Percentiles rank a stretch among this genome's conserved stretches.
These are phyloP conservation scores for Cucurbita moschata DNA, from an alignment of 306 rosid species.

Conservation along the genomic window DNA sequence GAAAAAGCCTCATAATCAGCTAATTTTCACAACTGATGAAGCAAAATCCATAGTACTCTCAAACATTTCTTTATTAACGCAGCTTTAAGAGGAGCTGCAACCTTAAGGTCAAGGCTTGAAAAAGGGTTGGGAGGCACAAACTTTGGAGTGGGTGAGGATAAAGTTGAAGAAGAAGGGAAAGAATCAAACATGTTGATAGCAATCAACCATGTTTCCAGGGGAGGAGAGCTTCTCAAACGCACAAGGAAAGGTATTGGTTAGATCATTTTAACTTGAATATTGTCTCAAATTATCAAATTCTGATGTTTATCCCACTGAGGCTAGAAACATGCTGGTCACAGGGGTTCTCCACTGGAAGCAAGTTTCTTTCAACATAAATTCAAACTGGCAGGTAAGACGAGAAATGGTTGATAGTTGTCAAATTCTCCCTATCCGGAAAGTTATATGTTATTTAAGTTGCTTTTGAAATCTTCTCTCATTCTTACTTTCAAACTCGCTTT, in stretches of 20 bases:
- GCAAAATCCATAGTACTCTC: background rate
- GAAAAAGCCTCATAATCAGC: background rate
- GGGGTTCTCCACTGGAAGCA: constrained; percentile 95
- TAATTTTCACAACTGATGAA: background rate
- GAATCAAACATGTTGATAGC: constrained; percentile 43
- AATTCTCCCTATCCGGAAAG: no score
- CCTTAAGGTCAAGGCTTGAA: constrained; percentile 54
- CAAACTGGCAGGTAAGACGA: constrained; percentile 67
- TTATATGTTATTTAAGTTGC: no score
- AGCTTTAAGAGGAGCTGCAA: constrained; percentile 84
- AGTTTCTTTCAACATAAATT: constrained; percentile 66
- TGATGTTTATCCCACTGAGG: background rate
- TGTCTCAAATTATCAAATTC: background rate
- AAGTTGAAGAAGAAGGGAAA: constrained; percentile 33
- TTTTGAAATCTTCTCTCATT: no score
- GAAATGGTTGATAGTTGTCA: background rate
- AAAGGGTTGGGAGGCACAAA: constrained; percentile 49
- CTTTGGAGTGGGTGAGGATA: constrained; percentile 44
- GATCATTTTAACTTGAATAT: background rate
- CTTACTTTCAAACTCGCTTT: no score
- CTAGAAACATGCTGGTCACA: constrained; percentile 24
- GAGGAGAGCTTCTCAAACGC: constrained; percentile 87
- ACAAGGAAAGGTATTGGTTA: constrained; percentile 71
- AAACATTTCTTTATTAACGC: background rate
- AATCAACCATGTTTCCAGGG: constrained; percentile 49